A percentile compares a stretch with the other conserved stretches of the same genome.
These are phyloP conservation scores for Lactuca sativa DNA, from an alignment of 129 eudicot species.

Conservation along the genomic window DNA sequence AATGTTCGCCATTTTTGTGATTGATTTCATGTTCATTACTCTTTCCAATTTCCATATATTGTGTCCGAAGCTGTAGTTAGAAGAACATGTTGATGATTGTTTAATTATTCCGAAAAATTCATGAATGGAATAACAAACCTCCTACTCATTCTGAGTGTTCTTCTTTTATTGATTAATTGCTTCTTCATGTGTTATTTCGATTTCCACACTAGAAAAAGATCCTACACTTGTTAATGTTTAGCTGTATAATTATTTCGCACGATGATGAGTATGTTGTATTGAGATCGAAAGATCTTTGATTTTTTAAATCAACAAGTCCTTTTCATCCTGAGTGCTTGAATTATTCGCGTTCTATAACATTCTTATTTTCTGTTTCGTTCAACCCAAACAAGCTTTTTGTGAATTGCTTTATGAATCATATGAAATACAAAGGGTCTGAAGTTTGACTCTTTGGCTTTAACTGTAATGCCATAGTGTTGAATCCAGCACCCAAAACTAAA, in stretches of 20 bases:
- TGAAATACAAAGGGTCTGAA: constrained; percentile 22
- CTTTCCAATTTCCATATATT: background rate
- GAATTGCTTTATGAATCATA: too few species aligned
- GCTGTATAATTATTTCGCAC: constrained; percentile 1
- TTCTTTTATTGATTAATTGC: background rate
- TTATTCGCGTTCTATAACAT: background rate
- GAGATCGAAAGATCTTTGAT: constrained; percentile 20
- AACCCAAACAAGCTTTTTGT: too few species aligned
- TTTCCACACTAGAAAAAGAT: too few species aligned
- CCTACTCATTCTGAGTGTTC: constrained; percentile 2
- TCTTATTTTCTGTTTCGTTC: too few species aligned
- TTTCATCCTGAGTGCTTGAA: constrained; percentile 21
- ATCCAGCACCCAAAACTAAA: constrained; percentile 33
- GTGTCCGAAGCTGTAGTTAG: background rate
- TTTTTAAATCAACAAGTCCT: constrained; percentile 19
- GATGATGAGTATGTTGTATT: constrained; percentile 16
- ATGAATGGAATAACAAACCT: background rate
- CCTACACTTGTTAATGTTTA: background rate
- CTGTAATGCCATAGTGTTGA: constrained; percentile 31
- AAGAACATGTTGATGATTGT: constrained; percentile 8
- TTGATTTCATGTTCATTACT: too few species aligned
- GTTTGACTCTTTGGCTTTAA: constrained; percentile 34
- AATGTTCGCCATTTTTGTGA: background rate
- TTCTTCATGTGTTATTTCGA: background rate
- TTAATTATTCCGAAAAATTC: background rate